Evolutionary conservation across 208 protist species (phyloP).

Genomic region (Wallacemonas collosoma): DNA sequence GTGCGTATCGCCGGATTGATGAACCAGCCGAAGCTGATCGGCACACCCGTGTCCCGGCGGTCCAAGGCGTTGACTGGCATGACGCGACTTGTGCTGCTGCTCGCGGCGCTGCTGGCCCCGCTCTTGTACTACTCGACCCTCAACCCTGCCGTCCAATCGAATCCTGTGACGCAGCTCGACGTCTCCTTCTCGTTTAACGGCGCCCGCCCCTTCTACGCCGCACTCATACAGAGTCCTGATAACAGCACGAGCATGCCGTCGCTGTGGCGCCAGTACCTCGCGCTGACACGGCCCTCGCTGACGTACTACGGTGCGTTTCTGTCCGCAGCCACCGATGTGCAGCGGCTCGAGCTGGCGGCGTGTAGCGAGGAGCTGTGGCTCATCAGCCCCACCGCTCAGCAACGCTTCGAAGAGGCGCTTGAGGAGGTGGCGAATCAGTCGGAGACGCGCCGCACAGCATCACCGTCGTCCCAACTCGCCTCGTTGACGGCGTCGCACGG

Average conservation of each 20-base stretch:
- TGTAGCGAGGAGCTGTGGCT: conserved; percentile 67
- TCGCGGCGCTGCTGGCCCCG: conserved; percentile 72
- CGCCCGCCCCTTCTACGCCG: conserved; percentile 51
- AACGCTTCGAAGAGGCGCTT: conserved; percentile 28
- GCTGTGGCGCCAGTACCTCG: conserved; percentile 47
- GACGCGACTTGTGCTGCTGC: conserved; percentile 46
- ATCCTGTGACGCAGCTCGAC: conserved; percentile 39
- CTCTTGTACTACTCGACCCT: conserved; percentile 89
- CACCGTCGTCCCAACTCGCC: neutral
- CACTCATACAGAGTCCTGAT: conserved; percentile 30
- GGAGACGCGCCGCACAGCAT: neutral
- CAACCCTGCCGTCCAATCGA: conserved; percentile 68
- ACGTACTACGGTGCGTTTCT: conserved; percentile 29
- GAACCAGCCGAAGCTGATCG: conserved; percentile 25
- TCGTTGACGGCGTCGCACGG: neutral
- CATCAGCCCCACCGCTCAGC: conserved; percentile 45
- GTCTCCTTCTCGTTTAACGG: conserved; percentile 60
- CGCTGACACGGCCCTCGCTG: conserved; percentile 63
- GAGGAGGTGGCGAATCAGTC: conserved; percentile 24
- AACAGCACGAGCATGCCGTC: conserved; percentile 19
- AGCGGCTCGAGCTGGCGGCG: conserved; percentile 52
- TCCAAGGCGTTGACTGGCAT: conserved; percentile 51
- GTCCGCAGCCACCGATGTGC: conserved; percentile 30
- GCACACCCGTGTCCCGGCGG: conserved; percentile 32
- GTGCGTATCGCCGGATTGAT: conserved; percentile 26